Percentiles rank a stretch among this genome's conserved stretches.
phyloP scores from a whole-genome alignment of 805 yeast species.

The Hanseniaspora meyeri region DNA sequence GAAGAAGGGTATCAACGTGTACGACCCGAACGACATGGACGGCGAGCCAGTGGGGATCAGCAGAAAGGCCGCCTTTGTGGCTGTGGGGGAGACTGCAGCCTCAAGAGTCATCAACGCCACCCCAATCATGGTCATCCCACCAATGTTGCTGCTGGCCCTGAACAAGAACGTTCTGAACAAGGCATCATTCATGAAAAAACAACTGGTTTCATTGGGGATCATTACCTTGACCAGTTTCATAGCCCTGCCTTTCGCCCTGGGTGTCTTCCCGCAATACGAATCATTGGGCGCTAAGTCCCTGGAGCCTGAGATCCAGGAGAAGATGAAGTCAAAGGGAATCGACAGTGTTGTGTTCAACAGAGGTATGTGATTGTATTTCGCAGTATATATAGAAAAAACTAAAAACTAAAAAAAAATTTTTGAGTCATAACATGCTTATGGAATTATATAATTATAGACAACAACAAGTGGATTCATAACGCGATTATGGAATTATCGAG shows the following conservation, averaged over 20 bases:
- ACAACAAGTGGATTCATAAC: too few species aligned
- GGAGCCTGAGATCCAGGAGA: constrained; percentile 50
- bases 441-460: too few species aligned
- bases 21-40: constrained; percentile 36
- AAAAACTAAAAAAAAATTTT: neutral
- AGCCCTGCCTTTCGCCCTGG: constrained; percentile 89
- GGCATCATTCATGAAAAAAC: constrained; percentile 52
- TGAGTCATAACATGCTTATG: neutral
- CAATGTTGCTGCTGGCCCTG: constrained; percentile 64
- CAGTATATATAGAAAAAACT: neutral
- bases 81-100: constrained; percentile 95
- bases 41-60: constrained; percentile 61
- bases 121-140: constrained; percentile 95
- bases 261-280: constrained; percentile 86
- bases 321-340: constrained; percentile 55
- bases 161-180: constrained; percentile 62
- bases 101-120: constrained; percentile 92
- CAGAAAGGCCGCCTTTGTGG: constrained; percentile 74
- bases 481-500: neutral
- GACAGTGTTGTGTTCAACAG: constrained; percentile 72
- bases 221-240: constrained; percentile 75
- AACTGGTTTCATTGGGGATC: constrained; percentile 68
- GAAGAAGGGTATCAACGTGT: constrained; percentile 67
- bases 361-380: constrained; percentile 49
- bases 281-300: constrained; percentile 43